These are phyloP conservation scores for Sonneratia alba DNA, from an alignment of 345 rosid genomes.

Conservation along the genomic window DNA sequence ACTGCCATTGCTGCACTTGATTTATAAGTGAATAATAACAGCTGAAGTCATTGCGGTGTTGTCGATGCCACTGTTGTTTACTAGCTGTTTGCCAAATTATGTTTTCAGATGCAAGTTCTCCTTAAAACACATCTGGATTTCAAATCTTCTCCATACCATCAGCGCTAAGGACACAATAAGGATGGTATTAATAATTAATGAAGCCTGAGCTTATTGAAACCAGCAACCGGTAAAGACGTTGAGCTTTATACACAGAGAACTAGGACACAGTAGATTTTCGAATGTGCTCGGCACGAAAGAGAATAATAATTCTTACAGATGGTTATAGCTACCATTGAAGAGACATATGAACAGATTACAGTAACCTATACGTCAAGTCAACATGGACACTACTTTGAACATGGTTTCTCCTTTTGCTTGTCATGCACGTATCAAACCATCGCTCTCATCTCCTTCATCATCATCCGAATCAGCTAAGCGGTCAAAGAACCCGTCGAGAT, in stretches of 20 bases:
- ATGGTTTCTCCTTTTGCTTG: neutral
- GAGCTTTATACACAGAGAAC: neutral
- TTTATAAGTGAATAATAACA: neutral
- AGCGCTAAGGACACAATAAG: too few relatives aligned
- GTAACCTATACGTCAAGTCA: neutral
- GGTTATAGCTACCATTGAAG: neutral
- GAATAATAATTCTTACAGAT: neutral
- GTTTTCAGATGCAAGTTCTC: too few relatives aligned
- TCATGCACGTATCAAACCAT: conserved; percentile 1
- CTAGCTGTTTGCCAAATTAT: too few relatives aligned
- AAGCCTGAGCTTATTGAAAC: neutral
- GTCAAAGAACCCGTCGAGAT: conserved; percentile 58
- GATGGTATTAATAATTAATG: neutral
- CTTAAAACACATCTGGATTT: too few relatives aligned
- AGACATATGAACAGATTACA: neutral
- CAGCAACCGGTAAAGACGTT: neutral
- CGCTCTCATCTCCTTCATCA: conserved; percentile 10
- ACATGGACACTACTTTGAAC: neutral
- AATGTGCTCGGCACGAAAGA: neutral
- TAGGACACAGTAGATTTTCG: too few relatives aligned
- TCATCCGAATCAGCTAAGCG: conserved; percentile 26
- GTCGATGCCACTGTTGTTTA: too few relatives aligned
- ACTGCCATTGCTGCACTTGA: neutral
- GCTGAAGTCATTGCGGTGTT: neutral
- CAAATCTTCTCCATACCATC: too few relatives aligned